phyloP scores from a whole-genome alignment of 805 yeast species.

The Alloascoidea hylecoeti region DNA sequence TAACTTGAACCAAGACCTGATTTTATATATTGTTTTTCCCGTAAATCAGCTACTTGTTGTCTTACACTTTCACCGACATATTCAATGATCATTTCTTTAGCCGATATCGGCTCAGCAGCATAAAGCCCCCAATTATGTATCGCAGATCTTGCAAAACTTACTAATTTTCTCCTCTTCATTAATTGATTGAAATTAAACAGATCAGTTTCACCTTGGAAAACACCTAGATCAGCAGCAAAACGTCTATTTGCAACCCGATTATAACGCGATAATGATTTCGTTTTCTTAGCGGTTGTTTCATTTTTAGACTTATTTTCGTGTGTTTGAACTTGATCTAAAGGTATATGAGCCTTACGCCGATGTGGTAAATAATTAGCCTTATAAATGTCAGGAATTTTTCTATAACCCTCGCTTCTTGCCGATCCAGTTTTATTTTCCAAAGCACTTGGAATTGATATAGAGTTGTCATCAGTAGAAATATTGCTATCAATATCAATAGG shows the following conservation, averaged over 20 bases:
- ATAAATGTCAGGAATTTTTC: slow-evolving; percentile 55
- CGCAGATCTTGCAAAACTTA: slow-evolving; percentile 92
- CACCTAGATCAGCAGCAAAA: slow-evolving; percentile 76
- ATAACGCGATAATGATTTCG: slow-evolving; percentile 52
- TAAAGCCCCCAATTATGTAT: slow-evolving; percentile 98
- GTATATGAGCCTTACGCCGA: slow-evolving; percentile 42
- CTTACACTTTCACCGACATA: slow-evolving; percentile 93
- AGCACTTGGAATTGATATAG: slow-evolving; percentile 3
- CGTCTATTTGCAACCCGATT: slow-evolving; percentile 81
- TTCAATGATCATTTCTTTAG: slow-evolving; percentile 94
- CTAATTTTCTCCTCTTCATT: slow-evolving; percentile 84
- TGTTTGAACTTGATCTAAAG: slow-evolving; percentile 57
- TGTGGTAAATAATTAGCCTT: slow-evolving; percentile 76
- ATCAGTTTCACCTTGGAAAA: slow-evolving; percentile 67
- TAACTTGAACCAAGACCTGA: slow-evolving; percentile 95
- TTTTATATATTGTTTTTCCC: slow-evolving; percentile 74
- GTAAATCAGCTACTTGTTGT: slow-evolving; percentile 85
- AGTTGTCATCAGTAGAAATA: slow-evolving; percentile 16
- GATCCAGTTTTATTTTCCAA: slow-evolving; percentile 38
- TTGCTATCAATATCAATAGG: slow-evolving; percentile 13
- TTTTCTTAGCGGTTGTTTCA: slow-evolving; percentile 1
- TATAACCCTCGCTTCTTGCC: slow-evolving; percentile 61
- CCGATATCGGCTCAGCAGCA: slow-evolving; percentile 92
- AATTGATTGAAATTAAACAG: slow-evolving; percentile 73
- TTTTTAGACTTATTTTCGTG: slow-evolving; percentile 21